Evolutionary conservation across 2,329 filamentous ascomycete species (phyloP).

Genomic region (Ustulina deusta): DNA sequence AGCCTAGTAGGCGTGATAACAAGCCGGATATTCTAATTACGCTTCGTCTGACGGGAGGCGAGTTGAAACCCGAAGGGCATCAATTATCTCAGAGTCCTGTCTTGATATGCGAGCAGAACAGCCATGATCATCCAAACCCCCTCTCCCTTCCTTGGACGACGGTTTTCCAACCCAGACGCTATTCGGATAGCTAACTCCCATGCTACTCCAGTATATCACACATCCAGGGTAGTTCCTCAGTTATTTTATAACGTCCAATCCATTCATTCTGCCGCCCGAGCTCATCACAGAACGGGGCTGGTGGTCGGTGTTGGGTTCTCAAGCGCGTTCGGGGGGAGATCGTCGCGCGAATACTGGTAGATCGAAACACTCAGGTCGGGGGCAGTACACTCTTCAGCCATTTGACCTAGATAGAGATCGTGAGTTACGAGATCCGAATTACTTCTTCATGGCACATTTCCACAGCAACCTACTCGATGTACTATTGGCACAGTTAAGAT

Average conservation of each 20-base stretch:
- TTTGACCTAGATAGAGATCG: slow-evolving; percentile 3
- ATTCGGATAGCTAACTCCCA: neutral
- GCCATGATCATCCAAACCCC: neutral
- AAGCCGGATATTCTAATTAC: too few species aligned
- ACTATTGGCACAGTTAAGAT: slow-evolving; percentile 13
- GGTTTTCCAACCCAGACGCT: neutral
- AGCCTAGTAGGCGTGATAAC: too few species aligned
- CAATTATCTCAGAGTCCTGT: too few species aligned
- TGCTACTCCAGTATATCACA: neutral
- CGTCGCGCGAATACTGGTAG: slow-evolving; percentile 26
- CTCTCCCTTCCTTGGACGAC: neutral
- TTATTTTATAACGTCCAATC: too few species aligned
- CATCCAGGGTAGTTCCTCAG: neutral
- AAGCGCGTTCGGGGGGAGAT: slow-evolving; percentile 20
- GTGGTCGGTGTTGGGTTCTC: slow-evolving; percentile 14
- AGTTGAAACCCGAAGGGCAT: too few species aligned
- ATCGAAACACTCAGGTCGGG: slow-evolving; percentile 13
- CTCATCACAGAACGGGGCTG: neutral
- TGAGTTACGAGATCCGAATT: neutral
- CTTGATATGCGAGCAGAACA: too few species aligned
- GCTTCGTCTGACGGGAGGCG: too few species aligned
- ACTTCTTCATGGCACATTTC: neutral
- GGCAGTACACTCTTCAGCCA: slow-evolving; percentile 19
- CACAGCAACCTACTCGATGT: slow-evolving; percentile 6
- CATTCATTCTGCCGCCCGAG: too few species aligned